These are phyloP conservation scores for Rachicladosporium sp. DNA, from an alignment of 2,329 filamentous ascomycete genomes.

Conservation along the genomic window DNA sequence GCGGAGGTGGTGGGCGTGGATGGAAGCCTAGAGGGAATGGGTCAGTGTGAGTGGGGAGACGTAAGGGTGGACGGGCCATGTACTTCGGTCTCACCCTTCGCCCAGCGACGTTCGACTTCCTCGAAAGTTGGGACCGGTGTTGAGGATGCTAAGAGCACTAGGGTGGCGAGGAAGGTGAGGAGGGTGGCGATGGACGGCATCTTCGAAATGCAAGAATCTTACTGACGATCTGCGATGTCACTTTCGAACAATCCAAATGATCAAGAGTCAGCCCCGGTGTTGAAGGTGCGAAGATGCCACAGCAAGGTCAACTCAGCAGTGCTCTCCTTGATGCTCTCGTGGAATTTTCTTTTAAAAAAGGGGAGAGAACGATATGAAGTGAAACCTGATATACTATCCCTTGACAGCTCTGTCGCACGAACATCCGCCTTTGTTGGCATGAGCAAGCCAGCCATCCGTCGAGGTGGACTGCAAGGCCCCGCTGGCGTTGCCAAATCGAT, in stretches of 20 bases:
- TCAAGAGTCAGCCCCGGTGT: too few relatives aligned
- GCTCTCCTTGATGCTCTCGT: constrained; percentile 1
- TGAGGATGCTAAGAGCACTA: constrained; percentile 5
- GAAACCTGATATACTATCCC: not conserved
- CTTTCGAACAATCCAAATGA: too few relatives aligned
- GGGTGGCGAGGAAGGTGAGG: constrained; percentile 7
- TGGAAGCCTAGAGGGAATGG: constrained; percentile 7
- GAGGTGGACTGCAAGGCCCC: too few relatives aligned
- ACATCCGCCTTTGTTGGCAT: not conserved
- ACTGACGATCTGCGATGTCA: constrained; percentile 9
- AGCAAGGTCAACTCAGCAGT: too few relatives aligned
- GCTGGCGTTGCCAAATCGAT: too few relatives aligned
- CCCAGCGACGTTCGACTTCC: constrained; percentile 18
- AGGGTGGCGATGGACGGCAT: constrained; percentile 9
- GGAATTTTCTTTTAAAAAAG: not conserved
- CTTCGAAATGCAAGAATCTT: too few relatives aligned
- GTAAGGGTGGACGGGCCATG: too few relatives aligned
- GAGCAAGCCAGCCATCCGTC: too few relatives aligned
- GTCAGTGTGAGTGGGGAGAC: too few relatives aligned
- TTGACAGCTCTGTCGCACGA: constrained; percentile 1
- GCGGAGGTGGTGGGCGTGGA: constrained; percentile 11
- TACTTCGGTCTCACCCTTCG: constrained; percentile 17
- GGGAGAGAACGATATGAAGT: not conserved
- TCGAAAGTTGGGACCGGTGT: constrained; percentile 11
- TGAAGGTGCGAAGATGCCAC: too few relatives aligned